phyloP scores from a whole-genome alignment of 1,284 basidiomycete genomes.

The Ustilago crameri region DNA sequence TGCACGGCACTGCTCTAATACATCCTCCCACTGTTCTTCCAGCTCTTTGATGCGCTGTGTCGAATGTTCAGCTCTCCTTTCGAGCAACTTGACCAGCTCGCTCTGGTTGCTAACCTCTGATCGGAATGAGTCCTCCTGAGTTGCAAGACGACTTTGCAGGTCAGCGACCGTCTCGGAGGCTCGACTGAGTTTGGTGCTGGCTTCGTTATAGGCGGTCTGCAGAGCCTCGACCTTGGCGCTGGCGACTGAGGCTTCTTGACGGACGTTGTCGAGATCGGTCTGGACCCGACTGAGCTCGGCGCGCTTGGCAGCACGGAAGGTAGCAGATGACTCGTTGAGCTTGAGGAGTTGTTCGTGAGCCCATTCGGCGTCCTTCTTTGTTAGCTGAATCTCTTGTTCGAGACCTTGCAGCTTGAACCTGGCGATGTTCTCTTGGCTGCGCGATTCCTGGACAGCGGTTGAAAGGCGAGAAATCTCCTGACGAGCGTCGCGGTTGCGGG shows the following conservation, averaged over 20 bases:
- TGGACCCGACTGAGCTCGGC: constrained; percentile 80
- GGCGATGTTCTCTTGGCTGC: constrained; percentile 54
- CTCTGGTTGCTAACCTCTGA: constrained; percentile 79
- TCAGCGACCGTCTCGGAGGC: constrained; percentile 78
- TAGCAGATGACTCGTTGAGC: constrained; percentile 47
- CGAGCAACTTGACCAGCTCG: constrained; percentile 80
- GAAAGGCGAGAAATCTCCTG: constrained; percentile 53
- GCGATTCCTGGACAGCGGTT: constrained; percentile 55
- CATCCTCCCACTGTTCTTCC: constrained; percentile 79
- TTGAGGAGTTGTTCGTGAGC: constrained; percentile 58
- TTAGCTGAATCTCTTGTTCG: constrained; percentile 79
- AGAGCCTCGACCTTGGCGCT: constrained; percentile 77
- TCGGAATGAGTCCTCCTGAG: constrained; percentile 81
- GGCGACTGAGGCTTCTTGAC: constrained; percentile 75
- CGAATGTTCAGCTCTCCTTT: constrained; percentile 81
- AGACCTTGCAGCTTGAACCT: constrained; percentile 82
- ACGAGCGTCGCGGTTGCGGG: constrained; percentile 52
- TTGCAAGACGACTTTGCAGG: constrained; percentile 78
- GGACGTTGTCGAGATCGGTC: constrained; percentile 76
- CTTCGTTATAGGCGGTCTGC: constrained; percentile 76
- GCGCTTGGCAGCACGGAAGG: constrained; percentile 69
- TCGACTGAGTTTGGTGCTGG: constrained; percentile 77
- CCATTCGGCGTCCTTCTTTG: constrained; percentile 78
- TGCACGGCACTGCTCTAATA: constrained; percentile 77
- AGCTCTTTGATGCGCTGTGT: constrained; percentile 80